Evolutionary conservation across 441 rosid genomes (phyloP), one percentile per base, ranked within the genome.

Genomic region (Euphorbia schlechtendalii): DNA sequence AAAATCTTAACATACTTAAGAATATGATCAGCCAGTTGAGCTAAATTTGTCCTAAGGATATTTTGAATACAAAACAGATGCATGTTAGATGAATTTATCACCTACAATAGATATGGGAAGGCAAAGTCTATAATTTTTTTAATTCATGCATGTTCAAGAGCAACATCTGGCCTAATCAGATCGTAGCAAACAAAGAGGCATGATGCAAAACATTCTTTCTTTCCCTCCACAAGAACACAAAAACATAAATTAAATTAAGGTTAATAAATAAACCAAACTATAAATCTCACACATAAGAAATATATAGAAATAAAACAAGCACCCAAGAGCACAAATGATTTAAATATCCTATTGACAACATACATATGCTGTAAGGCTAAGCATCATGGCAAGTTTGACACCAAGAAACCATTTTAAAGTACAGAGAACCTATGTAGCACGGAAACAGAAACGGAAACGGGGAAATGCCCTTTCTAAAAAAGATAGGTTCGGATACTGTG

Each of bases 101-200:
- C 97, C 96, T 95, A 96, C 65, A 95, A 81, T 61, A 88, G 73
- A 74, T 88, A 95, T 43, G 99, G 98, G 83, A 95, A 95, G 67
- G 97, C 96, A 76, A 92, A 92, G 80, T 92, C 99, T 5, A 95
- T 67, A 90, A 95, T 85, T 43, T 82, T 88, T 82, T 95, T 86
- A 67, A 88, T 85, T 98, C 98, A 92, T 56, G 98, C 95, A 34
- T 83, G 96, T 69, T 95, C n/a, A n/a, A n/a, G n/a, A n/a, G n/a
- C n/a, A n/a, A n/a, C n/a, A n/a, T n/a, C n/a, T n/a, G n/a, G n/a
- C n/a, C n/a, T n/a, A n/a, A n/a, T n/a, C n/a, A n/a, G n/a, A n/a
- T n/a, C n/a, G n/a, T n/a, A n/a, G n/a, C 98, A 92, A 55, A 95
- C 99, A 81, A 92, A 95, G 51, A 95, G 95, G 82, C 97, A 92